These are phyloP conservation scores for Chaetomium sp. DNA, from an alignment of 2,329 filamentous ascomycete species.

Conservation along the genomic window DNA sequence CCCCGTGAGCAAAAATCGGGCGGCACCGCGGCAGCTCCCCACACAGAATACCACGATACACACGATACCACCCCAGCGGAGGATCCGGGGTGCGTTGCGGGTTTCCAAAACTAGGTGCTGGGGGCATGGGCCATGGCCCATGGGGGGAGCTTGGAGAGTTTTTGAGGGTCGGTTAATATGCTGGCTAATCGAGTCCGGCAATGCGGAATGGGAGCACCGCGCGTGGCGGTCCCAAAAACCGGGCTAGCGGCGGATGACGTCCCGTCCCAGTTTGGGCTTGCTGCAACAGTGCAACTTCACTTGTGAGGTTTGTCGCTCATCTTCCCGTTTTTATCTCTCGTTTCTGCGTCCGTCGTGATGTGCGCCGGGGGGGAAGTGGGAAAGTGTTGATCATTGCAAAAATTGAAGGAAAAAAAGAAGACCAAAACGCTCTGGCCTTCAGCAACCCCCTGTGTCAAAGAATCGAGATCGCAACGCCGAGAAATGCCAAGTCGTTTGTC, in stretches of 20 bases:
- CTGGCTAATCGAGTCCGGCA: slow-evolving; percentile 18
- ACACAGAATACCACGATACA: neutral
- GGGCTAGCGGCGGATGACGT: slow-evolving; percentile 15
- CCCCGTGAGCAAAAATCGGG: slow-evolving; percentile 14
- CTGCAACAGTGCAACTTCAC: neutral
- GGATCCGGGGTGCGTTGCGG: slow-evolving; percentile 12
- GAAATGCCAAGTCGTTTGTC: slow-evolving; percentile 1
- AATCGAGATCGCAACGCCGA: too few relatives aligned
- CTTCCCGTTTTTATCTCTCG: too few relatives aligned
- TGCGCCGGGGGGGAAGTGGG: too few relatives aligned
- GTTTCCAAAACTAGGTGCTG: slow-evolving; percentile 16
- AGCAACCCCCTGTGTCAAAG: too few relatives aligned
- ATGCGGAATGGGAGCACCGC: slow-evolving; percentile 18
- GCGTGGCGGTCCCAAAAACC: slow-evolving; percentile 15
- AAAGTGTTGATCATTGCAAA: too few relatives aligned
- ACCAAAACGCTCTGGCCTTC: too few relatives aligned
- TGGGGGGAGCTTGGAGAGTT: slow-evolving; percentile 4
- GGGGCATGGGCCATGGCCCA: slow-evolving; percentile 3
- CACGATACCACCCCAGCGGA: slow-evolving; percentile 12
- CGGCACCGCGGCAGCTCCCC: slow-evolving; percentile 3
- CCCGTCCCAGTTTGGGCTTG: slow-evolving; percentile 13
- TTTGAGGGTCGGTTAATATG: slow-evolving; percentile 18
- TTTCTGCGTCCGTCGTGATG: too few relatives aligned
- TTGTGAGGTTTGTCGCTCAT: too few relatives aligned
- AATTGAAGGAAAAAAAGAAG: too few relatives aligned